A percentile compares a stretch with the other conserved stretches of the same genome.
Conservation (phyloP, 225 moss, liverwort and hornwort genomes). For the Antitrichia curtipendula region DNA sequence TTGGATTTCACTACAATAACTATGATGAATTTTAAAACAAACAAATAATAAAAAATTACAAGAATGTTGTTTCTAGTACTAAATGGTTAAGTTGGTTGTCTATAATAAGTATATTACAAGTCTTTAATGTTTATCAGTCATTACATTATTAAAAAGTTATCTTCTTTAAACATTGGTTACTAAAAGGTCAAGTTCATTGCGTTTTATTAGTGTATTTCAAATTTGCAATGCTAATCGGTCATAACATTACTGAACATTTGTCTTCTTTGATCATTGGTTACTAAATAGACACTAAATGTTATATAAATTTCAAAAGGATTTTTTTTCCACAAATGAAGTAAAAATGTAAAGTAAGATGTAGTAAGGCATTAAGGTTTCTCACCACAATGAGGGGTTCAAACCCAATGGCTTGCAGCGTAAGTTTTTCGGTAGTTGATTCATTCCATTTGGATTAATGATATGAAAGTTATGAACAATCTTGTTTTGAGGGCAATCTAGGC, state of each 20-base stretch:
- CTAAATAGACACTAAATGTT: no score
- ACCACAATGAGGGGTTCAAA: neutral
- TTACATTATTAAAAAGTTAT: neutral
- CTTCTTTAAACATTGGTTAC: neutral
- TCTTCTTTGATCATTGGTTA: no score
- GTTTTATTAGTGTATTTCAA: neutral
- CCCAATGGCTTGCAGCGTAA: accelerated
- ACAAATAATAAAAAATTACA: neutral
- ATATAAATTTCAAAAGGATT: neutral
- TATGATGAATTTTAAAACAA: neutral
- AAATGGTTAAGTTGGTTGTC: neutral
- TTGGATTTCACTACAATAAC: neutral
- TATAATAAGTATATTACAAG: neutral
- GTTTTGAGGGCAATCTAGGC: no score
- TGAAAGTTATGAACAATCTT: no score
- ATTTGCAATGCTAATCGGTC: neutral
- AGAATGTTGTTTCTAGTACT: neutral
- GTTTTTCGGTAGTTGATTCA: accelerated
- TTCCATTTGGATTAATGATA: no score
- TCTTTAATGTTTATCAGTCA: accelerated
- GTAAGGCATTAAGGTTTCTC: neutral
- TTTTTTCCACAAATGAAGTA: neutral
- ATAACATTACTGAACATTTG: no score
- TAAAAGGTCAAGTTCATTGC: neutral
- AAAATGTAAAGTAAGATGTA: neutral